Base-by-base conservation (phyloP, 2,329 filamentous ascomycete species). In the Curvularia eragrostidis region DNA sequence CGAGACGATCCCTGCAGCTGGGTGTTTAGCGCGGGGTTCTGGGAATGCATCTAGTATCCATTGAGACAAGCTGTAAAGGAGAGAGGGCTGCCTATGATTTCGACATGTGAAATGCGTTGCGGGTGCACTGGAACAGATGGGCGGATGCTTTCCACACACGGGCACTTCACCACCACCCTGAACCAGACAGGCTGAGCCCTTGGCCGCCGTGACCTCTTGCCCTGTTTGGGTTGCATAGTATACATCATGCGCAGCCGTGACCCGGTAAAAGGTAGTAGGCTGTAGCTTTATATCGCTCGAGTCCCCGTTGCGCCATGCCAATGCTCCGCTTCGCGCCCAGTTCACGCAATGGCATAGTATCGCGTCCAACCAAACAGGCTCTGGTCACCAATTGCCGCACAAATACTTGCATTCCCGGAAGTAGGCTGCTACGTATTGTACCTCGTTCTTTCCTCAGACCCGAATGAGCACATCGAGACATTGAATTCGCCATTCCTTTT, bases 391-490 rank as follows among this genome's bases (percentile, higher is more conserved):
- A 43, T 50, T 46, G 47, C 30, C 39, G 36, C n/a, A 38, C 44
- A 49, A 8, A 15, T 24, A 32, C 30, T 26, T 21, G 24, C 30
- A 55, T 51, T 24, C 19, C 43, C 26, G 41, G 9, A 34, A 18
- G 44, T 19, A 39, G 18, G 21, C 52, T 36, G 34, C n/a, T n/a
- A 28, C 41, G 8, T 32, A 9, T 39, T 39, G 32, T 19, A 13
- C 36, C 5, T 12, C 30, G 18, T 19, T 32, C 36, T 24, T 23
- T 19, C 4, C 44, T 68, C 61, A 73, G 48, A 97, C 79, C 62
- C 91, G 83, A 52, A 98, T 87, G 68, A 93, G 88, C 28, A 98
- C 86, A 77, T 97, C 93, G 77, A 99, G 84, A 76, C 93, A 97
- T 56, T 94, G 92, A 63, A 99, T 85, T 68, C 90, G 86, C 91